phyloP scores from a whole-genome alignment of 1,284 basidiomycete genomes.

The Cryptococcus sp. region DNA sequence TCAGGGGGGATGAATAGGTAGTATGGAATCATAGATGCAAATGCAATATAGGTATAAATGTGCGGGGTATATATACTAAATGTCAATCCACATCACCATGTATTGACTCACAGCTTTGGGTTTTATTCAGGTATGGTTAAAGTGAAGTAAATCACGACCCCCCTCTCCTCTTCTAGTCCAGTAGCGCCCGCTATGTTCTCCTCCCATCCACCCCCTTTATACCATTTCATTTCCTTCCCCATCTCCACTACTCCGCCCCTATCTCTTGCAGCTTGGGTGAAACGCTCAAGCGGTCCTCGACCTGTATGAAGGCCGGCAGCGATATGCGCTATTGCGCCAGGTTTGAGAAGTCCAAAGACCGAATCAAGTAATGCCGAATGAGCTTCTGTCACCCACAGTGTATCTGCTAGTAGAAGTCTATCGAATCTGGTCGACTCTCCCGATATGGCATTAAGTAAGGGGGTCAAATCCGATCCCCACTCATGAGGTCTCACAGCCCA shows the following conservation, averaged over 20 bases:
- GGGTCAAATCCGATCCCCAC: slow-evolving; percentile 31
- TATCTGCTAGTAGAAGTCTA: slow-evolving; percentile 39
- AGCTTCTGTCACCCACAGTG: slow-evolving; percentile 35
- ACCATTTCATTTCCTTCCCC: slow-evolving; percentile 27
- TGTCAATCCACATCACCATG: background rate
- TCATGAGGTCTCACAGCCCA: slow-evolving; percentile 32
- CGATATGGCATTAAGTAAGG: slow-evolving; percentile 9
- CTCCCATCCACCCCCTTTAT: slow-evolving; percentile 29
- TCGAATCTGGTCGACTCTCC: slow-evolving; percentile 19
- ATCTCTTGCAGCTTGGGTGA: slow-evolving; percentile 19
- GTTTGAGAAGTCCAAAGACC: slow-evolving; percentile 24
- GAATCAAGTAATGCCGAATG: slow-evolving; percentile 36
- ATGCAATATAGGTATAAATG: background rate
- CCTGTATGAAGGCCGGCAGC: slow-evolving; percentile 45
- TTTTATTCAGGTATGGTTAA: background rate
- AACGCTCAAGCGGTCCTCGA: slow-evolving; percentile 37
- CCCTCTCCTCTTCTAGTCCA: slow-evolving; percentile 35
- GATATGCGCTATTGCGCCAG: slow-evolving; percentile 32
- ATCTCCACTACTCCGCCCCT: slow-evolving; percentile 16
- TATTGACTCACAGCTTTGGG: background rate
- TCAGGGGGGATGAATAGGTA: background rate
- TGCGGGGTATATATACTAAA: too few relatives aligned
- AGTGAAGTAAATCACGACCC: slow-evolving; percentile 40
- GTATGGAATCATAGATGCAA: background rate
- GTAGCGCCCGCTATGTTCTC: slow-evolving; percentile 6